These are phyloP conservation scores for Epichloe aotearoae DNA, from an alignment of 2,329 filamentous ascomycete genomes.

Conservation along the genomic window DNA sequence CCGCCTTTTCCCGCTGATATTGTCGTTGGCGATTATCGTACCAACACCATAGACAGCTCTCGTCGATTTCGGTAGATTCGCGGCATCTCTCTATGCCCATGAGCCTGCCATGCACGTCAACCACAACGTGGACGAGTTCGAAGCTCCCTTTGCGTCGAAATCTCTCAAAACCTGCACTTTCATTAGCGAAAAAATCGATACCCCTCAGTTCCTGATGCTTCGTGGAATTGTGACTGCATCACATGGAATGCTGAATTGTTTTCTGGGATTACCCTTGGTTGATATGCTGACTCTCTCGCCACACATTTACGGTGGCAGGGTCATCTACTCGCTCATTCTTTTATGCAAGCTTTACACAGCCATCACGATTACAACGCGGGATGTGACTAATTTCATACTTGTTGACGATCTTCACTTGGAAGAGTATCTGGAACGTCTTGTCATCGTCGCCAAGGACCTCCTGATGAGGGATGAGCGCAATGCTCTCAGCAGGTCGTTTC, in stretches of 20 bases:
- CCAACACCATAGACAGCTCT: background rate
- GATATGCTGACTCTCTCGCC: slow-evolving; percentile 2
- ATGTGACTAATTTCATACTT: background rate
- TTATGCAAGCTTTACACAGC: slow-evolving; percentile 3
- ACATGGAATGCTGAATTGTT: slow-evolving; percentile 1
- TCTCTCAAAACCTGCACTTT: slow-evolving; percentile 3
- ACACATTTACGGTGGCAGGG: slow-evolving; percentile 3
- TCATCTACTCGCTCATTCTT: slow-evolving; percentile 2
- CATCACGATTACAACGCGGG: background rate
- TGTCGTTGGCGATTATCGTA: background rate
- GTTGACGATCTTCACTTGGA: slow-evolving; percentile 1
- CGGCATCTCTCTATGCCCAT: slow-evolving; percentile 1
- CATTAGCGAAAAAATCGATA: background rate
- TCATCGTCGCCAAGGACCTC: background rate
- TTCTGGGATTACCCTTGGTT: background rate
- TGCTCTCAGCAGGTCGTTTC: background rate
- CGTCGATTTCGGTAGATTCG: slow-evolving; percentile 1
- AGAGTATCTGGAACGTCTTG: slow-evolving; percentile 1
- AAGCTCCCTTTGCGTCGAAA: background rate
- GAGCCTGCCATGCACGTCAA: slow-evolving; percentile 3
- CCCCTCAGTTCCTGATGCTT: background rate
- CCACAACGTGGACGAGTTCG: slow-evolving; percentile 2
- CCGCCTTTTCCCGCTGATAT: too few species aligned
- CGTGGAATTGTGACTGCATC: slow-evolving; percentile 1
- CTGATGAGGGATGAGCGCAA: background rate